phyloP scores from a whole-genome alignment of 371 early-diverging fungal species.

The Lichtheimia ramosa region DNA sequence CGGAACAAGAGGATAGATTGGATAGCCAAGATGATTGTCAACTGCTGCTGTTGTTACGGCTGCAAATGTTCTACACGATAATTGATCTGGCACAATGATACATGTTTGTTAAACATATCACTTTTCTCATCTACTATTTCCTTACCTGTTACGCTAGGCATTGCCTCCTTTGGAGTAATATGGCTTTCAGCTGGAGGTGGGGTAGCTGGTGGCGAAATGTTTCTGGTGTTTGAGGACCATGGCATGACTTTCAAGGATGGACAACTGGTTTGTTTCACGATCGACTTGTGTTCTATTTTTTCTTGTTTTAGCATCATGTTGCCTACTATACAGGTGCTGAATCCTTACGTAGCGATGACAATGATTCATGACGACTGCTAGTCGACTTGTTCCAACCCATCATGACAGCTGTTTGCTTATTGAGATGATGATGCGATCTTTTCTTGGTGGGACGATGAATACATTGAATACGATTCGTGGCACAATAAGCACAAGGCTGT shows the following conservation, averaged over 20 bases:
- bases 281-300: conserved; percentile 11
- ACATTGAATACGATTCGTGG: conserved; percentile 34
- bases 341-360: not conserved
- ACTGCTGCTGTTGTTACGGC: conserved; percentile 20
- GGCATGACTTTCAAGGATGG: conserved; percentile 19
- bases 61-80: conserved; percentile 34
- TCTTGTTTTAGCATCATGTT: not conserved
- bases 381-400: conserved; percentile 5
- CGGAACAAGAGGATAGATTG: conserved; percentile 17
- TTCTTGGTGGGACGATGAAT: conserved; percentile 30
- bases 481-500: conserved; percentile 43
- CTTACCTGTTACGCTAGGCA: conserved; percentile 31
- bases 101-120: not conserved
- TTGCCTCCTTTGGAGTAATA: conserved; percentile 17
- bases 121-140: not conserved
- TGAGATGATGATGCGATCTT: conserved; percentile 13
- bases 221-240: conserved; percentile 8
- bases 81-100: conserved; percentile 20
- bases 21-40: conserved; percentile 15
- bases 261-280: conserved; percentile 25
- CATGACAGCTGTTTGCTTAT: conserved; percentile 6
- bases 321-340: too few relatives aligned
- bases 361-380: too few relatives aligned
- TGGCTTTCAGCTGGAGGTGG: not conserved
- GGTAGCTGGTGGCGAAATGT: conserved; percentile 8